Base-by-base conservation (phyloP, 345 rosid species). In the Moringa oleifera region DNA sequence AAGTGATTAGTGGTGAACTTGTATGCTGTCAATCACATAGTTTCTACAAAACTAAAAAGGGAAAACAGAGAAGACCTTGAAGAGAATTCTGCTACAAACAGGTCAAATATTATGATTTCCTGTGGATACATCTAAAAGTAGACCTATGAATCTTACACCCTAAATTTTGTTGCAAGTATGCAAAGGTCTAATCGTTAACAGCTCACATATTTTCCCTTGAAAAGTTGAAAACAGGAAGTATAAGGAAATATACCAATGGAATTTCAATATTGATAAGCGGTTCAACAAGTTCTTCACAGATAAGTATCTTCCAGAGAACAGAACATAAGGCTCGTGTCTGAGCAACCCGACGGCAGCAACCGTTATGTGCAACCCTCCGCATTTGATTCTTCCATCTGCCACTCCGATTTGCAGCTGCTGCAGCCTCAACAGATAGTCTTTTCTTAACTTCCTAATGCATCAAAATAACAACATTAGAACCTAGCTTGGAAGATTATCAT, bases 351-450 rank as follows among this genome's bases (percentile, higher is more conserved):
- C 83, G 90, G 71, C 98, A 93, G 75, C 97, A 93, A 64, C 98
- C 97, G 69, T 93, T 91, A 75, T 88, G 92, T 64, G 97, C 96
- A 66, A 83, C 96, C 75, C 86, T 88, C 62, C 90, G 85, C 80
- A 81, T 90, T 77, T 93, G 98, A 82, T 93, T 93, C 79, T 77
- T 86, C 98, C 98, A 90, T 74, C 86, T 83, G 70, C 98, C 97
- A 79, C 80, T 83, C 70, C 68, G 85, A 76, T 78, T 85, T 69
- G 98, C 98, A 68, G 96, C 86, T 71, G 94, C 98, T 33, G 79
- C 80, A 66, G 78, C 91, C 71, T 93, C 97, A 71, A 75, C 68
- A 25, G 98, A 76, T 71, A 93, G 77, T 68, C 95, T 82, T 83
- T 77, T 88, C 86, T 88, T 90, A 28, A 86, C 89, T 78, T 86